These are phyloP conservation scores for Xenoacremonium recifei DNA, from an alignment of 2,329 filamentous ascomycete species.

Conservation along the genomic window DNA sequence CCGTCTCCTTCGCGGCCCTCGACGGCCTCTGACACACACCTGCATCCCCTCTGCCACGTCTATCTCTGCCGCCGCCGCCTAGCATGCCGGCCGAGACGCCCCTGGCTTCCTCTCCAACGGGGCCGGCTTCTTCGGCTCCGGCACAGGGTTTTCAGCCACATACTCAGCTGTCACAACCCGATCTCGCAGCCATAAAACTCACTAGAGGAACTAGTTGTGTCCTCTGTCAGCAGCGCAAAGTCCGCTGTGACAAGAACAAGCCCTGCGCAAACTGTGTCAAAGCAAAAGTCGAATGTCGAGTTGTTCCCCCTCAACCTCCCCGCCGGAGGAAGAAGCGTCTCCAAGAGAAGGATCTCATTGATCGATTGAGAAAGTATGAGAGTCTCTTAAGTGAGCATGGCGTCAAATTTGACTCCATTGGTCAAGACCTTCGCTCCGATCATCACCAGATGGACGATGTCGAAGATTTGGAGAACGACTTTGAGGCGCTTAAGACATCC, in stretches of 20 bases:
- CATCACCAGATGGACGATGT: conserved; percentile 45
- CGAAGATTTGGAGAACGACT: conserved; percentile 55
- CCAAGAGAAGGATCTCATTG: conserved; percentile 67
- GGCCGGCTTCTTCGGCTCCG: conserved; percentile 19
- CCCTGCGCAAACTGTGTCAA: conserved; percentile 70
- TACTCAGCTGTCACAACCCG: conserved; percentile 24
- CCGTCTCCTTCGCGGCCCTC: not conserved
- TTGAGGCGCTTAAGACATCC: conserved; percentile 53
- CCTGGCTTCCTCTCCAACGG: conserved; percentile 7
- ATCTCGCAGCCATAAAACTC: conserved; percentile 50
- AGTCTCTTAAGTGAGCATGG: conserved; percentile 62
- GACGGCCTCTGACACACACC: not conserved
- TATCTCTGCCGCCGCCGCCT: not conserved
- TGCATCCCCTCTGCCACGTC: not conserved
- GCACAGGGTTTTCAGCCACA: too few species aligned
- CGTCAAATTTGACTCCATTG: conserved; percentile 67
- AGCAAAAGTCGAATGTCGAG: conserved; percentile 59
- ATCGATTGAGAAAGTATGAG: conserved; percentile 70
- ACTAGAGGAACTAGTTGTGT: conserved; percentile 65
- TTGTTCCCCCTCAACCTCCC: conserved; percentile 56
- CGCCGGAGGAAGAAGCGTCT: conserved; percentile 61
- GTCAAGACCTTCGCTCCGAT: conserved; percentile 40
- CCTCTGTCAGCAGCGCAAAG: conserved; percentile 73
- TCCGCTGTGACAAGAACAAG: conserved; percentile 71
- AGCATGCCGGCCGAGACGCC: conserved; percentile 4